Percentiles rank a stretch among this genome's conserved stretches.
phyloP scores from a whole-genome alignment of 2,329 filamentous ascomycete species.

The Fusarium redolens region DNA sequence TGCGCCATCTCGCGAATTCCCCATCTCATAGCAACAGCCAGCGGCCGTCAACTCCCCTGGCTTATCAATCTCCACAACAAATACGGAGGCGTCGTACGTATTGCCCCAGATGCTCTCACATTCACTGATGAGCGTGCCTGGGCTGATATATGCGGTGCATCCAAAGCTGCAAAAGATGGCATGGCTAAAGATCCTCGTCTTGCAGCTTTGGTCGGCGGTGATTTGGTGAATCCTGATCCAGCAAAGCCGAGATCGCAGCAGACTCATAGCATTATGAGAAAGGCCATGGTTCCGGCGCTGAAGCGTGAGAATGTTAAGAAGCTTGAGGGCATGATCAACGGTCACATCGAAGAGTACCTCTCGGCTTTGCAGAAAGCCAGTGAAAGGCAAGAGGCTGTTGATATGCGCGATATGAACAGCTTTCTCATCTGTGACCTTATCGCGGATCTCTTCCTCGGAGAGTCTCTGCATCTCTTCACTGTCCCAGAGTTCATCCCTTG shows the following conservation, averaged over 20 bases:
- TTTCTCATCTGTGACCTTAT: not conserved
- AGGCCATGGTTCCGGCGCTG: not conserved
- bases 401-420: slow-evolving; percentile 4
- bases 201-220: not conserved
- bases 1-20: not conserved
- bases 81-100: not conserved
- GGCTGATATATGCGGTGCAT: not conserved
- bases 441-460: not conserved
- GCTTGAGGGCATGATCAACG: not conserved
- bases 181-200: slow-evolving; percentile 5
- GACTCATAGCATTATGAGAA: not conserved
- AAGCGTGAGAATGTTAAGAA: slow-evolving; percentile 3
- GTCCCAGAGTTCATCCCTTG: not conserved
- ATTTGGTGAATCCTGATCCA: not conserved
- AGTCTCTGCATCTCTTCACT: not conserved
- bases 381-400: not conserved
- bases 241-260: slow-evolving; percentile 1
- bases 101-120: not conserved
- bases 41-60: not conserved
- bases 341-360: not conserved
- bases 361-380: not conserved
- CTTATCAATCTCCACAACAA: not conserved
- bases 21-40: not conserved
- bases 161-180: not conserved
- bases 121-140: slow-evolving; percentile 4